A percentile compares a stretch with the other conserved stretches of the same genome.
phyloP scores from a whole-genome alignment of 768 basidiomycete genomes.

The Phylloporus sp. region DNA sequence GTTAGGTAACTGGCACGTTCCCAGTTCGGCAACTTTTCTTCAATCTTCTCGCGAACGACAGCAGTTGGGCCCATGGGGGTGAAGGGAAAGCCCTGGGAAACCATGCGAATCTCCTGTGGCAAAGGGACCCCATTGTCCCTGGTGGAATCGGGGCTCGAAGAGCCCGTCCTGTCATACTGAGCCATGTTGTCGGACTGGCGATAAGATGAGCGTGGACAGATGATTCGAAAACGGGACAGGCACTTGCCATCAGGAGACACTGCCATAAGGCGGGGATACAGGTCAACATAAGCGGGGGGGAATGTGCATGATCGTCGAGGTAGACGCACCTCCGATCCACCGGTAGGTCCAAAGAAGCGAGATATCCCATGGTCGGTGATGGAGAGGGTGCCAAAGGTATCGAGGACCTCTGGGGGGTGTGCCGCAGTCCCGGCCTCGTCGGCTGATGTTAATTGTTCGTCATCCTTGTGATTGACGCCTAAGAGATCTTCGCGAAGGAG shows the following conservation, averaged over 20 bases:
- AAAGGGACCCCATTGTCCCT: conserved; percentile 29
- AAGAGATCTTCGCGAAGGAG: conserved; percentile 53
- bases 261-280: conserved; percentile 11
- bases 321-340: conserved; percentile 58
- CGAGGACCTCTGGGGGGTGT: conserved; percentile 43
- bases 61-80: conserved; percentile 51
- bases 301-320: conserved; percentile 5
- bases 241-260: conserved; percentile 34
- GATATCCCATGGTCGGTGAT: conserved; percentile 58
- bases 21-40: conserved; percentile 51
- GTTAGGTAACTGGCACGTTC: conserved; percentile 45
- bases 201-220: conserved; percentile 7
- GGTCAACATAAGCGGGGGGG: conserved; percentile 7
- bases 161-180: conserved; percentile 11
- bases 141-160: conserved; percentile 25
- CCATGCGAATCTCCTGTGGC: conserved; percentile 37
- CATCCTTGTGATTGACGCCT: conserved; percentile 28
- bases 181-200: conserved; percentile 24
- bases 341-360: conserved; percentile 65
- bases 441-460: conserved; percentile 20
- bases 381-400: conserved; percentile 57
- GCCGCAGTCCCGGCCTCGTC: conserved; percentile 18
- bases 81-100: conserved; percentile 62
- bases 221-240: conserved; percentile 1
- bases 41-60: conserved; percentile 48